Base-by-base conservation (phyloP, 1,284 basidiomycete genomes). In the Papiliotrema flavescens region DNA sequence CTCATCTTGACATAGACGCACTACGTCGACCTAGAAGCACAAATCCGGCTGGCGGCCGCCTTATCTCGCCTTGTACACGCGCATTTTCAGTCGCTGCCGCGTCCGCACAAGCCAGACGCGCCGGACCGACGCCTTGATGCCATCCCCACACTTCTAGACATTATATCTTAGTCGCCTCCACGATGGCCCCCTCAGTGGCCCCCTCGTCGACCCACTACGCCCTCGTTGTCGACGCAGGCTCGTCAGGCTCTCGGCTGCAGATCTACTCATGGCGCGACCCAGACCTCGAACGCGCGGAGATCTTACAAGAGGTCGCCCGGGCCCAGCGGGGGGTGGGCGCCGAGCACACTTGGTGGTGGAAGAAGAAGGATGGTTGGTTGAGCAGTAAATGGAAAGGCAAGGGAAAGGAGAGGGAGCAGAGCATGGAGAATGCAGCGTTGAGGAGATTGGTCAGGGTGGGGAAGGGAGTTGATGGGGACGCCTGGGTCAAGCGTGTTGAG, bases 191-290 rank as follows among this genome's bases (percentile, higher is more conserved):
- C 4, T 69, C 73, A 1, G 47, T 71, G 22, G 49, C 69, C 17
- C 53, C 67, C 2, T 76, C 82, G 54, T 84, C 85, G 53, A 86
- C 90, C 61, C 86, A 87, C 65, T 98, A 95, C 78, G 94, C 92
- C 48, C 85, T 98, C 59, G 91, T 98, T 55, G 89, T 99, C 73
- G 95, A 99, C 80, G 95, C 95, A 66, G 95, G 95, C 61, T 96
- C 92, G 69, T 97, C 93, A 13, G 95, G 95, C 36, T 98, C 94
- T 6, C 82, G 96, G 47, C 81, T 98, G 46, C 94, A 96, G 76
- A 91, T 98, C 63, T 98, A 98, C 80, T 93, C 90, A 69, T 98
- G 95, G 95, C 85, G 83, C 61, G 89, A 97, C 73, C 85, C 91
- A 19, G 81, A 83, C 51, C 75, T 81, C 1, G 78, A 81, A 55